phyloP scores from a whole-genome alignment of 495 filamentous ascomycete species.

The Penicillium atrosanguineum region DNA sequence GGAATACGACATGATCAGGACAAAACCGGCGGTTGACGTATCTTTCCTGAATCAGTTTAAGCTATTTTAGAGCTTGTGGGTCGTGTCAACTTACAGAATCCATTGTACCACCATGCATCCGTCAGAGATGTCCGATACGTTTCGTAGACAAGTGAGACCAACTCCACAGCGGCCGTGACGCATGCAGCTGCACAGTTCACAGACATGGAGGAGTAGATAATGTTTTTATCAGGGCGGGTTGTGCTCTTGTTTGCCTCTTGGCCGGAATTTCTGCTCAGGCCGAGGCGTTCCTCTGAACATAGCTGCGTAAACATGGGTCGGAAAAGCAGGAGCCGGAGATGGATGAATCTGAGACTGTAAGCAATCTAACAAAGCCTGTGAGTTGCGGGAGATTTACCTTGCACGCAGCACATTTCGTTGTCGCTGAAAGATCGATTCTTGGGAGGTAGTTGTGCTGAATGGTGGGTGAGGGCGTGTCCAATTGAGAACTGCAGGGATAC shows the following conservation, averaged over 20 bases:
- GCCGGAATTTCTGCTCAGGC: slow-evolving; percentile 8
- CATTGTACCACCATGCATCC: slow-evolving; percentile 50
- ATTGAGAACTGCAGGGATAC: slow-evolving; percentile 33
- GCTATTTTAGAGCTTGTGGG: background rate
- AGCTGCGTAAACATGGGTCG: slow-evolving; percentile 47
- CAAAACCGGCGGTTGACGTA: slow-evolving; percentile 41
- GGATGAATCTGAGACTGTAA: slow-evolving; percentile 34
- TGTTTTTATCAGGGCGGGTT: slow-evolving; percentile 14
- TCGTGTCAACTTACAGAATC: slow-evolving; percentile 33
- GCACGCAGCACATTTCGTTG: slow-evolving; percentile 43
- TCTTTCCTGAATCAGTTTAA: slow-evolving; percentile 20
- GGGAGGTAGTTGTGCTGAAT: slow-evolving; percentile 1
- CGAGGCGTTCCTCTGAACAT: slow-evolving; percentile 32
- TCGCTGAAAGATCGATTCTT: slow-evolving; percentile 24
- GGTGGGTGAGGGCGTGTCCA: slow-evolving; percentile 27
- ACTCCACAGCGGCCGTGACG: slow-evolving; percentile 36
- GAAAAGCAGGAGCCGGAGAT: slow-evolving; percentile 45
- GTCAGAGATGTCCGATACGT: slow-evolving; percentile 38
- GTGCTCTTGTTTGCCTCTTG: background rate
- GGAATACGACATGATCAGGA: slow-evolving; percentile 38
- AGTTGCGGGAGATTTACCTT: slow-evolving; percentile 21
- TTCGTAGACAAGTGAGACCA: slow-evolving; percentile 35
- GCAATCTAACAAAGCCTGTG: background rate
- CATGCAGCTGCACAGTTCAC: slow-evolving; percentile 39
- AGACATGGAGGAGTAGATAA: slow-evolving; percentile 36